Conservation (phyloP, 305 asterid genomes). For the Solanum hybrid region DNA sequence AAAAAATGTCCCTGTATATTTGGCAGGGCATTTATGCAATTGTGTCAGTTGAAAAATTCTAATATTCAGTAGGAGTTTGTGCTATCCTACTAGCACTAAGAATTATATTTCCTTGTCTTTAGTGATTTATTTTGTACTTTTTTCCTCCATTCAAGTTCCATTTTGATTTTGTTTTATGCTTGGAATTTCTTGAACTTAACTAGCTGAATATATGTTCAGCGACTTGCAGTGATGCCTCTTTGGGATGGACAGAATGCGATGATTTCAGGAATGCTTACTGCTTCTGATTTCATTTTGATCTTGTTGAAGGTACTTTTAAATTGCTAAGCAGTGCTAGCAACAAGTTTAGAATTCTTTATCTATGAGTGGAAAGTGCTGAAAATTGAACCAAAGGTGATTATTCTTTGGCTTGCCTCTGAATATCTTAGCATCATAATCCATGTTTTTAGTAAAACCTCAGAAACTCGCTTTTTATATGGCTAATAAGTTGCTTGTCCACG, state of each 20-base stretch:
- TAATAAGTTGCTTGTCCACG: background rate
- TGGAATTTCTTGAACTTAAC: background rate
- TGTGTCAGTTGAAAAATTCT: background rate
- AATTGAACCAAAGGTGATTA: background rate
- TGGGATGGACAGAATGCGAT: constrained; percentile 36
- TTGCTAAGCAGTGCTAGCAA: background rate
- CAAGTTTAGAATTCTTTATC: background rate
- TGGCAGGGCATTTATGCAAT: background rate
- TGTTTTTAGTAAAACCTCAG: background rate
- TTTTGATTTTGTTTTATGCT: background rate
- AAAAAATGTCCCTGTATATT: background rate
- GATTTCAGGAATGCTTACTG: constrained; percentile 60
- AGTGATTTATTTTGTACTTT: background rate
- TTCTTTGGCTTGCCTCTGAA: background rate
- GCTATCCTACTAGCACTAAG: background rate
- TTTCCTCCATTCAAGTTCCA: background rate
- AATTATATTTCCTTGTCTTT: background rate
- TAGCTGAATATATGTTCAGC: constrained; percentile 23
- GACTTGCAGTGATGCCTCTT: constrained; percentile 44
- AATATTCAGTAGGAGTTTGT: background rate
- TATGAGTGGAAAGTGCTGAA: background rate
- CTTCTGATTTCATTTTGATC: constrained; percentile 62
- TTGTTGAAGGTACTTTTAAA: constrained; percentile 42
- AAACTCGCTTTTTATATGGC: background rate
- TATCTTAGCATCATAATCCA: background rate